phyloP scores from a whole-genome alignment of 495 filamentous ascomycete species.

The Chaetomidium leptoderma region DNA sequence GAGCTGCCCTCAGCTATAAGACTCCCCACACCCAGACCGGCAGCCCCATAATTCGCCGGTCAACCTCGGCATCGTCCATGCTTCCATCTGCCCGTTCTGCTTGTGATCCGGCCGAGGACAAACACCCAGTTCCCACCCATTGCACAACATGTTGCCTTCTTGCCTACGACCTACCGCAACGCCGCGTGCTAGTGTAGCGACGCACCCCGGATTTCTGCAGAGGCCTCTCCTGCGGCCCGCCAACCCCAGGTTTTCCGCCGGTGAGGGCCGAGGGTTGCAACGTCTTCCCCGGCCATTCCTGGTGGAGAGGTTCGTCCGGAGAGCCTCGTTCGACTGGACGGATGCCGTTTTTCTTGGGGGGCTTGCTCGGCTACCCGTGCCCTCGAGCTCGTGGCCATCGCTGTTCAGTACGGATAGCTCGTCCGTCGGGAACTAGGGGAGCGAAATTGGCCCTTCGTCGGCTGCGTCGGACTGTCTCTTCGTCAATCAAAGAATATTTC shows the following conservation, averaged over 20 bases:
- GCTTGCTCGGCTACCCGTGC: too few relatives aligned
- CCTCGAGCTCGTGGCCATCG: too few relatives aligned
- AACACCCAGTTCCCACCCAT: not conserved
- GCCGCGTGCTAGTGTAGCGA: not conserved
- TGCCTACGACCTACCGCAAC: too few relatives aligned
- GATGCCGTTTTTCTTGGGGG: too few relatives aligned
- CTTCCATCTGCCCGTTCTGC: not conserved
- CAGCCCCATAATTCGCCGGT: not conserved
- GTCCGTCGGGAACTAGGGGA: too few relatives aligned
- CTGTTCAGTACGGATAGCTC: too few relatives aligned
- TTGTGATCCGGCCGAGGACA: constrained; percentile 3
- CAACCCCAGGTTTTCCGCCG: constrained; percentile 6
- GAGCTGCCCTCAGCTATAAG: not conserved
- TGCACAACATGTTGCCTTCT: not conserved
- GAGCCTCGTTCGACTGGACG: too few relatives aligned
- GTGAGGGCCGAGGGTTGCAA: not conserved
- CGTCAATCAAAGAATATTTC: not conserved
- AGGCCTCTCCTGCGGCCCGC: not conserved
- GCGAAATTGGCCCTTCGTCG: not conserved
- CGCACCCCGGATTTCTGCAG: constrained; percentile 5
- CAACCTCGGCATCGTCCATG: constrained; percentile 1
- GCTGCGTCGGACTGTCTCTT: not conserved
- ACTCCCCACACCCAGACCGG: not conserved
- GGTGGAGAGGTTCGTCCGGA: not conserved
- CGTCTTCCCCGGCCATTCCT: not conserved